Base-by-base conservation (phyloP, 441 rosid species). In the Arabidopsis lyrata region DNA sequence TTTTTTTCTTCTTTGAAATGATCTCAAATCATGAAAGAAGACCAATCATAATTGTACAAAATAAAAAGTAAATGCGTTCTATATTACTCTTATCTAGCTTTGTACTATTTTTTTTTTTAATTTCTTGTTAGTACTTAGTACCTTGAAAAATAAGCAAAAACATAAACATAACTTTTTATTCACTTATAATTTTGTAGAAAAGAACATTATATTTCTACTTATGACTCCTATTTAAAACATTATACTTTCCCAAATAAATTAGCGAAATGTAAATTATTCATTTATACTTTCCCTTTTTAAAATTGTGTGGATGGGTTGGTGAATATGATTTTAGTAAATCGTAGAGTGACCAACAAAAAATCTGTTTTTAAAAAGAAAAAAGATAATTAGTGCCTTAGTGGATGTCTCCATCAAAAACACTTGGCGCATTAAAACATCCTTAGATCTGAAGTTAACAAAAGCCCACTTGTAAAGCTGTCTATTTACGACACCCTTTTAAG, bases 381-480 rank as follows among this genome's bases (percentile, higher is more conserved):
- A 47, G 8, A 47, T 16, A 44, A 60, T 20, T 41, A 49, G 22
- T 20, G 22, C 1, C 22, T 20, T 20, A 20, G 75, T 75, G 49
- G 50, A 63, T 55, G 75, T 76, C 79, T 10, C 35, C n/a, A 47
- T 63, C 75, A 76, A 6, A 62, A 36, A 75, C 74, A 56, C 68
- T 63, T 57, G 15, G 59, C 57, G 75, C 38, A 52, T 39, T 45
- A 70, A 67, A 78, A 31, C 75, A 81, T 42, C 31, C 81, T 82
- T 85, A 48, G 47, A 60, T 72, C 68, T 54, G 22, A 82, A 77
- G 84, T 39, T 67, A 78, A 72, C 61, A n/a, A 49, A 35, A 41
- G 9, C 62, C 48, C 55, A 53, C 74, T 67, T 73, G 52, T 76
- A 34, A 61, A 70, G 70, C 70, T 68, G 64, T 63, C 3, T 32